Evolutionary conservation across 1,284 basidiomycete genomes (phyloP).

Genomic region (Laetiporus sulphureus): DNA sequence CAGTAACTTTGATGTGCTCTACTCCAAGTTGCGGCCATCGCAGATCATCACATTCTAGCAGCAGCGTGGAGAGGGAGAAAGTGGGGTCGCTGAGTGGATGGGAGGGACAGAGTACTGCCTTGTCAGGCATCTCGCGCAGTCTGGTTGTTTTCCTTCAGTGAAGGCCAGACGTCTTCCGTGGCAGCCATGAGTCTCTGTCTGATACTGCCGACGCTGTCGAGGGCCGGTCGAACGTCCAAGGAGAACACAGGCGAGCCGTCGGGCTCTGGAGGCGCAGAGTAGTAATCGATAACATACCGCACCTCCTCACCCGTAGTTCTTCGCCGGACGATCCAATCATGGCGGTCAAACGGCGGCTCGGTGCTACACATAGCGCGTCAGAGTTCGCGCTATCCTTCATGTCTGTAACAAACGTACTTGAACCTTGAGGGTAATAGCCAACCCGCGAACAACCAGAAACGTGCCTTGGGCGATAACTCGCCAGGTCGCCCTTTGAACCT

Average conservation of each 20-base stretch:
- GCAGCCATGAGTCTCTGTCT: conserved; percentile 67
- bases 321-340: conserved; percentile 93
- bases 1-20: too few relatives aligned
- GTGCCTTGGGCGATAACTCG: conserved; percentile 84
- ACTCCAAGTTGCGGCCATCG: too few relatives aligned
- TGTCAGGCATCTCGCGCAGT: conserved; percentile 3
- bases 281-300: conserved; percentile 96
- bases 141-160: conserved; percentile 9
- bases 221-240: conserved; percentile 85
- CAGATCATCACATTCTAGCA: too few relatives aligned
- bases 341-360: conserved; percentile 95
- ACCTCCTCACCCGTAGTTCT: conserved; percentile 68
- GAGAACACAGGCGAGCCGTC: conserved; percentile 90
- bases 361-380: conserved; percentile 38
- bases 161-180: conserved; percentile 63
- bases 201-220: conserved; percentile 73
- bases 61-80: not conserved
- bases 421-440: conserved; percentile 86
- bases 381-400: not conserved
- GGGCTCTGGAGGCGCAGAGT: conserved; percentile 78
- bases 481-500: conserved; percentile 90
- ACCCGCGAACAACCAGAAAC: conserved; percentile 79
- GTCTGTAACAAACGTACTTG: conserved; percentile 50
- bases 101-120: not conserved
- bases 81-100: not conserved